Evolutionary conservation across 352 stramenopile genomes (phyloP).

Genomic region (Pythium rishiriense): DNA sequence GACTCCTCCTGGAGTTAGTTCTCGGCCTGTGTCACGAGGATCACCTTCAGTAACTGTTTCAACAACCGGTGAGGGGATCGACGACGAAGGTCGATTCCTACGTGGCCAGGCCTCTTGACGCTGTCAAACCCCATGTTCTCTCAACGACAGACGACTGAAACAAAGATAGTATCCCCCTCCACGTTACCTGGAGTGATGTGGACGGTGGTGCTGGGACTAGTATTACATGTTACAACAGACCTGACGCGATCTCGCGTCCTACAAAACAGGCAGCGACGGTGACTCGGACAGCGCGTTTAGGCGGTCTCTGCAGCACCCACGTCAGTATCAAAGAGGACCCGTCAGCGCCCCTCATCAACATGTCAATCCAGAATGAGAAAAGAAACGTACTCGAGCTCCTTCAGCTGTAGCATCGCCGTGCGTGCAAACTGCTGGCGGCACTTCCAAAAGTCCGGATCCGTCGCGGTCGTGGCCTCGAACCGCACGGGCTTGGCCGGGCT

Average conservation of each 20-base stretch:
- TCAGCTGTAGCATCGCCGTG: slow-evolving; percentile 35
- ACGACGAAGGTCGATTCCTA: too few relatives aligned
- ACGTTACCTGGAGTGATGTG: too few relatives aligned
- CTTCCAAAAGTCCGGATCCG: slow-evolving; percentile 42
- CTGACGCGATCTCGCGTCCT: neutral
- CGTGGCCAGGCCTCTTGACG: too few relatives aligned
- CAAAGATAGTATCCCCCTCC: too few relatives aligned
- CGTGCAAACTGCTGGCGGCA: slow-evolving; percentile 35
- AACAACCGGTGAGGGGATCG: too few relatives aligned
- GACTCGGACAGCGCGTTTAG: slow-evolving; percentile 14
- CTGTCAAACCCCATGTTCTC: too few relatives aligned
- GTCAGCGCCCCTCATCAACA: neutral
- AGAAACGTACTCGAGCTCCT: slow-evolving; percentile 41
- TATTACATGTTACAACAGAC: neutral
- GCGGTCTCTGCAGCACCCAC: slow-evolving; percentile 22
- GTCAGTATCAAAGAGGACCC: neutral
- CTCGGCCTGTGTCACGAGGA: too few relatives aligned
- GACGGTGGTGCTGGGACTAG: too few relatives aligned
- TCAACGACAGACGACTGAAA: too few relatives aligned
- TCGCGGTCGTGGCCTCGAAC: slow-evolving; percentile 23
- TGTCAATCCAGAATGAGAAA: too few relatives aligned
- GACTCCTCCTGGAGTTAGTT: too few relatives aligned
- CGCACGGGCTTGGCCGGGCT: slow-evolving; percentile 15
- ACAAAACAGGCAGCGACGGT: slow-evolving; percentile 1
- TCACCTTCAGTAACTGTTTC: too few relatives aligned